Evolutionary conservation across 2,329 filamentous ascomycete species (phyloP), one percentile per base, ranked within the genome.

Genomic region (Sporothrix pallida): DNA sequence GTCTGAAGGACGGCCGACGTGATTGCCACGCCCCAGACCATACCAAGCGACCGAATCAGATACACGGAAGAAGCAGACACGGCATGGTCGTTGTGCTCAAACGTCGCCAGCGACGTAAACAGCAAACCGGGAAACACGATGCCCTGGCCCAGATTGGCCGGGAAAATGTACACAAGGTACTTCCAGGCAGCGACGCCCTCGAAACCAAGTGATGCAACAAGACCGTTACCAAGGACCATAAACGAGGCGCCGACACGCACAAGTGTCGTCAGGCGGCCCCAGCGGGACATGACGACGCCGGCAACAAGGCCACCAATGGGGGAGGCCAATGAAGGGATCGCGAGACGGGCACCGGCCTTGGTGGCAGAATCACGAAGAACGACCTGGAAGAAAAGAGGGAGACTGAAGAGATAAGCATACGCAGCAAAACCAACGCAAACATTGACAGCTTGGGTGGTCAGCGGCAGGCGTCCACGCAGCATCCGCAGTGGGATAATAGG

Each of bases 331-430:
- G 89, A 90, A 1, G 91, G 88, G 2, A 90, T 86, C 0, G 89
- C 86, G 12, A 93, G 86, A 1, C 90, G 86, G 9, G 89, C 85
- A 0, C 91, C 91, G 0, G 91, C 91, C 26, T 85, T 84, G 0
- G 90, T 90, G 0, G 91, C 87, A 0, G 88, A 88, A 74, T 92
- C 90, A 2, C 88, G 81, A 2, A 91, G 84, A 8, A 92, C 88
- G 0, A 88, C 88, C 76, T 92, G 90, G 79, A 92, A 93, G 81
- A 91, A 93, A 6, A 93, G 82, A 0, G 91, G 91, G 0, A 91
- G 85, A 78, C 91, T 91, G 82, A 93, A 93, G 13, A 92, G 83
- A 76, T 92, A 88, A 17, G 87, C 88, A 79, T 91, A 91, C 0
- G 88, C 88, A 9, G 88, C 85, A 79, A 90, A 85, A 0, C 89